Base-by-base conservation (phyloP, 139 green algal species). In the Tetraselmis chui region DNA sequence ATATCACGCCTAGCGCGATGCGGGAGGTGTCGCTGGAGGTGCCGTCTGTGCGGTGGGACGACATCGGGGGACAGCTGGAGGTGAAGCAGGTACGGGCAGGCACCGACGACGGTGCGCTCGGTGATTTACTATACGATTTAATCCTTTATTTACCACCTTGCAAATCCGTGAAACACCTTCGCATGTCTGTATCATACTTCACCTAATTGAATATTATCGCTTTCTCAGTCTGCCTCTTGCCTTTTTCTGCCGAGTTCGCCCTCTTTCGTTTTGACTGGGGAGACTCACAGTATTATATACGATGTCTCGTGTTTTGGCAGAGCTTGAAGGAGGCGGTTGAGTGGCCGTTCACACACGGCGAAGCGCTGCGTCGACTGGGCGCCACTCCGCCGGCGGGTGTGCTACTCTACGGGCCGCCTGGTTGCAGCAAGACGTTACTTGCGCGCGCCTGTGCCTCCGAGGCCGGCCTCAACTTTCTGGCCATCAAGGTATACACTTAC, bases 381-480 rank as follows among this genome's bases (percentile, higher is more conserved):
- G 91, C 87, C 1, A 59, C 29, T 0, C 75, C 1, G 28, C 87
- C 88, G 0, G 11, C n/a, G 31, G 86, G 88, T 31, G 58, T 89
- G 59, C 82, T 91, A 31, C 84, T 91, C 5, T 90, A 91, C 32
- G 87, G 87, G 2, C 87, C 87, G 23, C 87, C 87, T 23, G 87
- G 87, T 1, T 91, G 87, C 86, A 87, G 79, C 80, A 91, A 86
- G 77, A 81, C 77, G 30, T 22, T 75, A 22, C 77, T 81, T 31
- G 81, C 84, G 58, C 85, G 89, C 30, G 83, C 86, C 1, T 90
- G 94, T 18, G 90, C 90, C 0, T 79, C 76, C 28, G 89, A 94
- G 85, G 85, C 90, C 28, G 81, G 76, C 2, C 76, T 94, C 27
- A 94, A 91, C 83, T 94, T 94, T 80, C 83, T 94, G 59, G 83